phyloP scores from a whole-genome alignment of 805 yeast genomes.

The Saccharomycopsis lassenensis region DNA sequence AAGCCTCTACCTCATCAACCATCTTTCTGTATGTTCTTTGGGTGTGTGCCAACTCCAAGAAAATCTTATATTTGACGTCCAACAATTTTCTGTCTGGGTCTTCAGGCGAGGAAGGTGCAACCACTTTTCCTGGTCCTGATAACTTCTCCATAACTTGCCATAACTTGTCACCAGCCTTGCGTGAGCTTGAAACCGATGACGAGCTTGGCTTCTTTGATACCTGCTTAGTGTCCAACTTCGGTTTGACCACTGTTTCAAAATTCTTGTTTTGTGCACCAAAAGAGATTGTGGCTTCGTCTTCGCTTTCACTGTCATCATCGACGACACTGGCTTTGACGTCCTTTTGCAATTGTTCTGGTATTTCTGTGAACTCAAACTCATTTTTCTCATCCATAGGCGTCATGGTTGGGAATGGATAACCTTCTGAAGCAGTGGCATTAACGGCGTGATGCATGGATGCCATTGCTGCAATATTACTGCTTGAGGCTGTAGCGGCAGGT shows the following conservation, averaged over 20 bases:
- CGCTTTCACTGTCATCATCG: constrained; percentile 34
- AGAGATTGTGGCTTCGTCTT: constrained; percentile 39
- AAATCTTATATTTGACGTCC: constrained; percentile 71
- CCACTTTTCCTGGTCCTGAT: constrained; percentile 75
- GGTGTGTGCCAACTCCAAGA: constrained; percentile 75
- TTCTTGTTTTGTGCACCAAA: constrained; percentile 46
- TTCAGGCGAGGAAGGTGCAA: constrained; percentile 48
- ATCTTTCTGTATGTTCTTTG: constrained; percentile 67
- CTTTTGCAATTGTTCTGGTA: constrained; percentile 2
- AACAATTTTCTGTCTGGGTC: constrained; percentile 63
- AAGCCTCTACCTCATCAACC: constrained; percentile 43
- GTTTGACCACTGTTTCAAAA: constrained; percentile 43
- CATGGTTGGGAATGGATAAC: constrained; percentile 41
- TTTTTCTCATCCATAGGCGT: constrained; percentile 28
- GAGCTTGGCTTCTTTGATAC: constrained; percentile 12
- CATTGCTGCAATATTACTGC: constrained; percentile 44
- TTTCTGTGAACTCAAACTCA: constrained; percentile 24
- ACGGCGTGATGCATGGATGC: constrained; percentile 28
- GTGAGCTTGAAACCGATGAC: too few relatives aligned
- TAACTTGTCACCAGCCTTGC: constrained; percentile 48
- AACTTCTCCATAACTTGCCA: constrained; percentile 83
- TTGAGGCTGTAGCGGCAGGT: constrained; percentile 66
- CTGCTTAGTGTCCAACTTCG: neutral
- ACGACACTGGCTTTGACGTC: constrained; percentile 17
- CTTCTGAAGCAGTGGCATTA: constrained; percentile 23